These are phyloP conservation scores for Magnaporthales sp. DNA, from an alignment of 2,329 filamentous ascomycete genomes.

Conservation along the genomic window DNA sequence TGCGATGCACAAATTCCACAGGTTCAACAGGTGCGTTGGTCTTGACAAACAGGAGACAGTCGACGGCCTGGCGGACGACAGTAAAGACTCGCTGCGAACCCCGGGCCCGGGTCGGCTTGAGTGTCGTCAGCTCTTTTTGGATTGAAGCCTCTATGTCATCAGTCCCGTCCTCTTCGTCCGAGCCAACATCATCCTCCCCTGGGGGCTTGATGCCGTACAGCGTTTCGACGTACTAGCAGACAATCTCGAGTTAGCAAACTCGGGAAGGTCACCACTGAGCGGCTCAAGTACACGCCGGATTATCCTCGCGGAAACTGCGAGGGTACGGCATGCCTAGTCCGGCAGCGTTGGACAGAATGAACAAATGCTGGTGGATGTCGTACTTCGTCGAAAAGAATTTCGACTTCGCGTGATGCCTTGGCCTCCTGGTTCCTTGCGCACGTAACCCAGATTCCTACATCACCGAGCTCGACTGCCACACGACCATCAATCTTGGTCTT, in stretches of 20 bases:
- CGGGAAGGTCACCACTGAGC: neutral
- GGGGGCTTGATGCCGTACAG: conserved; percentile 42
- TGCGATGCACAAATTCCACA: conserved; percentile 40
- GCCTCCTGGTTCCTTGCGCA: conserved; percentile 64
- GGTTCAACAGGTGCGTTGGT: conserved; percentile 47
- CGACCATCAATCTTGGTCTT: conserved; percentile 38
- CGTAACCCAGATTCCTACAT: conserved; percentile 70
- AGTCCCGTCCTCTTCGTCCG: conserved; percentile 33
- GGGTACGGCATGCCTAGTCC: neutral
- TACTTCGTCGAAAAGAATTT: conserved; percentile 58
- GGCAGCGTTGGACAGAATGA: neutral
- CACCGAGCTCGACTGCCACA: conserved; percentile 52
- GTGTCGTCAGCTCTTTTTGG: conserved; percentile 57
- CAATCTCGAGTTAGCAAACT: neutral
- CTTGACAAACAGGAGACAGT: conserved; percentile 56
- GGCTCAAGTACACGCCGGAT: neutral
- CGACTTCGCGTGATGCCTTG: conserved; percentile 60
- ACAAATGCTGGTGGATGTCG: neutral
- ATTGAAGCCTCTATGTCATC: conserved; percentile 69
- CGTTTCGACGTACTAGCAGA: conserved; percentile 48
- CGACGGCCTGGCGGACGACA: conserved; percentile 45
- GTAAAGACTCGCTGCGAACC: conserved; percentile 38
- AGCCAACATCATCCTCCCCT: conserved; percentile 23
- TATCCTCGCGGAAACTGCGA: neutral
- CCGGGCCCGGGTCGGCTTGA: conserved; percentile 35